Percentiles rank a stretch among this genome's conserved stretches.
These are phyloP conservation scores for Termitomyces sp. DNA, from an alignment of 768 basidiomycete genomes.

Conservation along the genomic window DNA sequence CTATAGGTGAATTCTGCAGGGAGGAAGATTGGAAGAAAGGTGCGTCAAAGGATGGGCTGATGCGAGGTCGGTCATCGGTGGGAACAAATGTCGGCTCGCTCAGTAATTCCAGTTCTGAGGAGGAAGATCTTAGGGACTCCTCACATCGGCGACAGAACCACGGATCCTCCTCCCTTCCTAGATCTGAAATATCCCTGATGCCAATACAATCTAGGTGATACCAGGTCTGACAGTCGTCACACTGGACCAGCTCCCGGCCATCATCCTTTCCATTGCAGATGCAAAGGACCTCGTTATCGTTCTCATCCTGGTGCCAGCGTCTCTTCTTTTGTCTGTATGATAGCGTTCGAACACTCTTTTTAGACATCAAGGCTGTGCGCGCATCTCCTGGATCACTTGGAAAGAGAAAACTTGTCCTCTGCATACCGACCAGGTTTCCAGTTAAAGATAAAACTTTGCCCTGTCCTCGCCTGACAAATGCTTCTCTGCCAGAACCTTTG, in stretches of 20 bases:
- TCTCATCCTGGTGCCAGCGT: conserved; percentile 30
- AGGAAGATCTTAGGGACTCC: conserved; percentile 33
- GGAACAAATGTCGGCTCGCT: conserved; percentile 68
- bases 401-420: conserved; percentile 33
- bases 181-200: conserved; percentile 53
- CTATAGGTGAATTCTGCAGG: conserved; percentile 51
- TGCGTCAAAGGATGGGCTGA: conserved; percentile 42
- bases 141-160: conserved; percentile 71
- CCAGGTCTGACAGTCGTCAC: conserved; percentile 77
- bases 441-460: conserved; percentile 59
- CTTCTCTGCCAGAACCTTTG: conserved; percentile 10
- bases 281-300: conserved; percentile 53
- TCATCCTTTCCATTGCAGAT: conserved; percentile 65
- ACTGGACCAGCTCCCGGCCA: conserved; percentile 75
- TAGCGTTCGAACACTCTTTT: conserved; percentile 60
- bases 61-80: conserved; percentile 48
- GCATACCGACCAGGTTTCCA: conserved; percentile 30
- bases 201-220: conserved; percentile 81
- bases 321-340: conserved; percentile 47
- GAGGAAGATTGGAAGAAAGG: conserved; percentile 54
- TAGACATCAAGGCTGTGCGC: conserved; percentile 64
- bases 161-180: conserved; percentile 73
- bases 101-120: conserved; percentile 26
- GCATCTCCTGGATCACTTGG: conserved; percentile 76
- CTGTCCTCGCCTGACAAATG: conserved; percentile 32